A percentile compares a stretch with the other conserved stretches of the same genome.
Evolutionary conservation across 805 yeast species (phyloP).

Genomic region (Kazachstania martiniae): DNA sequence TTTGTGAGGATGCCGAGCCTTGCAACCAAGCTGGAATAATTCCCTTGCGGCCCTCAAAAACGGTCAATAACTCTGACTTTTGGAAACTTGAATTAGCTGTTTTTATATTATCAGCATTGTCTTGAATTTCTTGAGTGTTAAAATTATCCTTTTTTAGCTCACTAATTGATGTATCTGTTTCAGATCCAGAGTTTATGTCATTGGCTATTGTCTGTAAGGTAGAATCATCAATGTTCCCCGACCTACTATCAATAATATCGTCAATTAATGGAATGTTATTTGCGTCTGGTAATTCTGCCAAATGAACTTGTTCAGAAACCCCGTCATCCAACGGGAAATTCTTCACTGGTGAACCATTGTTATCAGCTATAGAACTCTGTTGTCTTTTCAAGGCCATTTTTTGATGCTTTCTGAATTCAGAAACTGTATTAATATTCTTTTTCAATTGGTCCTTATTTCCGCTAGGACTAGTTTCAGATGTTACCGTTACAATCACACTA

Average conservation of each 20-base stretch:
- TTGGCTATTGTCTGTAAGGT: not conserved
- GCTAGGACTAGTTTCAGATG: too few species aligned
- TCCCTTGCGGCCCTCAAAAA: conserved; percentile 17
- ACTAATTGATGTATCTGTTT: not conserved
- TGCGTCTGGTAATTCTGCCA: conserved; percentile 22
- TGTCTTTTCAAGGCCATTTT: conserved; percentile 13
- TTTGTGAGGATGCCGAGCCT: conserved; percentile 2
- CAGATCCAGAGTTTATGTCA: not conserved
- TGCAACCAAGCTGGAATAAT: conserved; percentile 15
- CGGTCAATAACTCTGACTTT: conserved; percentile 19
- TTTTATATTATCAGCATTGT: conserved; percentile 2
- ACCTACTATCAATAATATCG: too few species aligned
- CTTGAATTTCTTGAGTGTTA: not conserved
- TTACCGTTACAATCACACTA: too few species aligned
- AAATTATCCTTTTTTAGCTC: not conserved
- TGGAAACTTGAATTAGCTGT: conserved; percentile 18
- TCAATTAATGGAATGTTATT: not conserved
- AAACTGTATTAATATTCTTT: too few species aligned
- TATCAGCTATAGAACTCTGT: conserved; percentile 26
- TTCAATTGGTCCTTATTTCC: too few species aligned
- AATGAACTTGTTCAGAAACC: conserved; percentile 14
- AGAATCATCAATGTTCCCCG: not conserved
- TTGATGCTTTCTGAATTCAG: too few species aligned
- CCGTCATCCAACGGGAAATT: conserved; percentile 13
- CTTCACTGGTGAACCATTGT: conserved; percentile 23